These are phyloP conservation scores for Saturnispora serradocipensis DNA, from an alignment of 805 yeast species.

Conservation along the genomic window DNA sequence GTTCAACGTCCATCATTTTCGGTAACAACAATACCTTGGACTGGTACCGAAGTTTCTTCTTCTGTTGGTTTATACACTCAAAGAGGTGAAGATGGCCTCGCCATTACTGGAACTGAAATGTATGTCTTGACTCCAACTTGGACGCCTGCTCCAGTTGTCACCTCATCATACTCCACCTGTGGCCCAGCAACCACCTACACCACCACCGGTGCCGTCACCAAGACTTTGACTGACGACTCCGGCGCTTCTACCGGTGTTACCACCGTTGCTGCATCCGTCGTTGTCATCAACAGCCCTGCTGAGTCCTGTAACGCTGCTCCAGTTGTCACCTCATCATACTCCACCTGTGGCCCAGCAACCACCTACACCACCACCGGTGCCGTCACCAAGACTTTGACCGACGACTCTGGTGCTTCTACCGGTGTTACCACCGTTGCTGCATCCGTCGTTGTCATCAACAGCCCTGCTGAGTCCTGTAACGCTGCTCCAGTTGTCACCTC, in stretches of 20 bases:
- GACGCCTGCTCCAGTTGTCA: not conserved
- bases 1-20: slow-evolving; percentile 4
- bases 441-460: too few relatives aligned
- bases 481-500: not conserved
- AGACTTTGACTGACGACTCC: not conserved
- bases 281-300: not conserved
- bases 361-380: slow-evolving; percentile 4
- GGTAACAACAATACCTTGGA: not conserved
- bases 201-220: not conserved
- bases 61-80: not conserved
- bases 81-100: slow-evolving; percentile 1
- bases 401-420: not conserved
- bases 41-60: not conserved
- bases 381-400: not conserved
- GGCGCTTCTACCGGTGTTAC: not conserved
- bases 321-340: not conserved
- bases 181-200: slow-evolving; percentile 5
- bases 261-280: not conserved
- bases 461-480: too few relatives aligned
- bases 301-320: slow-evolving; percentile 1
- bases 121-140: not conserved
- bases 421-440: too few relatives aligned
- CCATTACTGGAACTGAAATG: slow-evolving; percentile 1
- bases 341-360: slow-evolving; percentile 2
- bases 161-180: not conserved